Evolutionary conservation across 192 early-diverging fungal species (phyloP), one percentile per base, ranked within the genome.

Genomic region (Mortierella alpina): DNA sequence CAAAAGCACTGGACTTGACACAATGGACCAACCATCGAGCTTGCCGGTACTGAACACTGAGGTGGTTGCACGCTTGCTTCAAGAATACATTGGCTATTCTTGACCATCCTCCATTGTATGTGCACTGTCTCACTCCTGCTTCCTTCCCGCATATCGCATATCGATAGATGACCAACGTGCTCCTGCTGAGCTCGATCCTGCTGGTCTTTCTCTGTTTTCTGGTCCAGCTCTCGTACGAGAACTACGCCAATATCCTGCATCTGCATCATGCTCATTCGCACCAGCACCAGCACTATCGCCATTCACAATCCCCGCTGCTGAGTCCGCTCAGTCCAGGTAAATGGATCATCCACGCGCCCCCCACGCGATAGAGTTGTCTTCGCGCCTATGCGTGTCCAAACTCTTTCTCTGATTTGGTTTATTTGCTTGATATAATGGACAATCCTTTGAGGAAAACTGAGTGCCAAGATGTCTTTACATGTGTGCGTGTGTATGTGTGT

Each of bases 121-220:
- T 40, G 31, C 58, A 8, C 17, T 59, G 31, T 40, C 58, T 41
- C 13, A 15, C 23, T 23, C 58, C 10, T 59, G 13, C 10, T 39
- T 9, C 23, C 17, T 17, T 59, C 58, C 23, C 7, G 31, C n/a
- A 42, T 18, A 6, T 11, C 12, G 12, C 11, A 17, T 50, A 17
- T 17, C 49, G 51, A 55, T 75, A 75, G 73, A 75, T 75, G 73
- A 63, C 73, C 50, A 75, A 75, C 59, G 65, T 75, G 59, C 73
- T 75, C 58, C 53, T 75, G 51, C 20, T 75, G 57, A 75, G 73
- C 59, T 75, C 73, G 52, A 61, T 75, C 59, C 51, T 75, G 46
- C 39, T 75, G 51, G 65, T 75, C 23, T 75, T 75, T 47, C 66
- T 75, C 9, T 75, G 73, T 52, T 75, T 68, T 52, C 59, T 75